Conservation (phyloP, 2,329 filamentous ascomycete genomes). For the Penicillium polonicum region DNA sequence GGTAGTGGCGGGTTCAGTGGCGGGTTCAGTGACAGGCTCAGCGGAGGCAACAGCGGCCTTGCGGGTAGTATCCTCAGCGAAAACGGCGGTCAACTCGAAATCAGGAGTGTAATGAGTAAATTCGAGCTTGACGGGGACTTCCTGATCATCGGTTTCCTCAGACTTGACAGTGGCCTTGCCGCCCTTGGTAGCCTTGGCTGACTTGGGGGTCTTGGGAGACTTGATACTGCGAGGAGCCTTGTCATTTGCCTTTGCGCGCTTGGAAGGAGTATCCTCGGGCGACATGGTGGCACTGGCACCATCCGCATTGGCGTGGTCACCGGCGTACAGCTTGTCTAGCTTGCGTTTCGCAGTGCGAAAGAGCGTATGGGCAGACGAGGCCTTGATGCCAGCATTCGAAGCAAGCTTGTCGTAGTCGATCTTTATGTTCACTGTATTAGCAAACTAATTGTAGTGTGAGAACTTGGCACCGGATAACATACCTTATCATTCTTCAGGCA, state of each 20-base stretch:
- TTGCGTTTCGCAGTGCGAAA: neutral
- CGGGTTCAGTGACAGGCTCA: neutral
- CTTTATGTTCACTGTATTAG: neutral
- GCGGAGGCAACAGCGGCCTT: neutral
- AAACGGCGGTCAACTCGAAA: too few species aligned
- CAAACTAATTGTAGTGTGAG: neutral
- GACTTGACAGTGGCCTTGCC: neutral
- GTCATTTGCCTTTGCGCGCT: neutral
- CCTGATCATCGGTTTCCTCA: neutral
- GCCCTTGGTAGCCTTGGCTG: neutral
- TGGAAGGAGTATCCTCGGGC: neutral
- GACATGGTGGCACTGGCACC: neutral
- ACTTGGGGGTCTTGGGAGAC: neutral
- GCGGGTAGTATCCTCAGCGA: neutral
- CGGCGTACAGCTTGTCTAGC: neutral
- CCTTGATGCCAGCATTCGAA: neutral
- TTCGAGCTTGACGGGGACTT: neutral
- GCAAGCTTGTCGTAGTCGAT: slow-evolving; percentile 4
- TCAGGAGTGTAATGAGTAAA: neutral
- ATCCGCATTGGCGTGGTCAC: neutral
- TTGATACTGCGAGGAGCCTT: neutral
- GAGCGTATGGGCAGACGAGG: neutral
- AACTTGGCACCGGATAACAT: neutral
- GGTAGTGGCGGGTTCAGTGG: neutral
- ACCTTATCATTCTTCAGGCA: neutral